Percentiles rank a stretch among this genome's conserved stretches.
These are phyloP conservation scores for Trametes punicea DNA, from an alignment of 768 basidiomycete species.

Conservation along the genomic window DNA sequence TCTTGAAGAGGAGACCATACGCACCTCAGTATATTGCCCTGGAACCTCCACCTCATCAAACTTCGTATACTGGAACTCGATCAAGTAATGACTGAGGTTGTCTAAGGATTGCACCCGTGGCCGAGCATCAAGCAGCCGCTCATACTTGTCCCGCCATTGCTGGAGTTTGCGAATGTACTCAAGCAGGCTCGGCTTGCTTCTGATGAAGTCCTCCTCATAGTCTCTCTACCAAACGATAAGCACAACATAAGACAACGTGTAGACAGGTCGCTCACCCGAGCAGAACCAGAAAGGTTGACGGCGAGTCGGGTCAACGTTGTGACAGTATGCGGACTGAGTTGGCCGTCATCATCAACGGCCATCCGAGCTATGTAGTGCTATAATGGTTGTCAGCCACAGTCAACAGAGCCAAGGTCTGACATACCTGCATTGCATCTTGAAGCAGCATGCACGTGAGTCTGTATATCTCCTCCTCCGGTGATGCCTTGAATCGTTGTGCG, in stretches of 20 bases:
- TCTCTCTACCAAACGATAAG: slow-evolving; percentile 53
- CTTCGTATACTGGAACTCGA: slow-evolving; percentile 96
- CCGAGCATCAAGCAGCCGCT: slow-evolving; percentile 74
- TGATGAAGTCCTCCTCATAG: slow-evolving; percentile 89
- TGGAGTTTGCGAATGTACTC: slow-evolving; percentile 92
- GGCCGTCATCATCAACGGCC: slow-evolving; percentile 67
- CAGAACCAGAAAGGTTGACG: slow-evolving; percentile 51
- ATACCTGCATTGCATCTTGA: slow-evolving; percentile 81
- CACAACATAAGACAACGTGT: not conserved
- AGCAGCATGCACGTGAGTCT: slow-evolving; percentile 84
- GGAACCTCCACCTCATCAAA: slow-evolving; percentile 98
- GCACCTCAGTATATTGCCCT: slow-evolving; percentile 96
- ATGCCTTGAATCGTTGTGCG: slow-evolving; percentile 80
- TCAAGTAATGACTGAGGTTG: slow-evolving; percentile 84
- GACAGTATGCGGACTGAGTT: slow-evolving; percentile 52
- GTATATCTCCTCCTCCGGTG: slow-evolving; percentile 91
- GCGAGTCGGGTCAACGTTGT: slow-evolving; percentile 59
- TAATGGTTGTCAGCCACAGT: not conserved
- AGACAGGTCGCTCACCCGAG: slow-evolving; percentile 45
- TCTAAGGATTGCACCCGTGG: slow-evolving; percentile 85
- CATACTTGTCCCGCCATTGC: slow-evolving; percentile 89
- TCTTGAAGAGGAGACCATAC: slow-evolving; percentile 5
- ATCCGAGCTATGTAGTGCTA: slow-evolving; percentile 72
- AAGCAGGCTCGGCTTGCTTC: slow-evolving; percentile 69
- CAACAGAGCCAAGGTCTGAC: slow-evolving; percentile 9